Evolutionary conservation across 352 stramenopile species (phyloP), one percentile per base, ranked within the genome.

Genomic region (Phytopythium cucurbitacearum): DNA sequence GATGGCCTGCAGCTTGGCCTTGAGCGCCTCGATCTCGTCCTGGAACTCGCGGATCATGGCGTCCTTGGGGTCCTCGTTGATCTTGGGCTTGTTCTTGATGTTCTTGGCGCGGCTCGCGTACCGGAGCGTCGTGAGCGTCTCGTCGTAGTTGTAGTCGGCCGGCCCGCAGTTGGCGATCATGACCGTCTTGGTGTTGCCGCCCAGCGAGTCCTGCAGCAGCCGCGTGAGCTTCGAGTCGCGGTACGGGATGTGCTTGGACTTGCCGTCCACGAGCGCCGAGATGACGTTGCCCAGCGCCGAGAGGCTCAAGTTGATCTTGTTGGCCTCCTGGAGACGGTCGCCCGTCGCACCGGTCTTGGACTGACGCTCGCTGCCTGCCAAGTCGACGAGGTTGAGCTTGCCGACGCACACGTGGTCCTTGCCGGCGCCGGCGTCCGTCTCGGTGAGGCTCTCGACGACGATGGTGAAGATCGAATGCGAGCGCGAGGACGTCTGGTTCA

Each of bases 51-150:
- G 79, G 32, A 99, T 92, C 89, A 98, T 98, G n/a, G 95, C 88
- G 61, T 99, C 95, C 60, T 99, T 99, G 0, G 94, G 94, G 60
- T 99, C 97, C 64, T 99, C 94, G 63, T 99, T 99, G 50, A 99
- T 98, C 56, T 97, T 96, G 1, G 97, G 96, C 53, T 98, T 98
- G 76, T 99, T 99, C 64, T 99, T 99, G 70, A 99, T 99, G 69
- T 99, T 99, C 82, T 99, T 99, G 34, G 97, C 97, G 21, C 97
- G 91, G 65, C 96, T 98, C 7, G 96, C 96, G 71, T 99, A 99
- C 15, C 92, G 80, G 15, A 98, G 64, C 8, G 95, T 98, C 8
- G 87, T 97, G 5, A 98, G 64, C 5, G 85, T 98, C 70, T 94
- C 81, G 42, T 99, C 96, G 64, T 98, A 98, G 65, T 99, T 99